Conservation (phyloP, 495 filamentous ascomycete genomes). For the Parathielavia hyrcaniae region DNA sequence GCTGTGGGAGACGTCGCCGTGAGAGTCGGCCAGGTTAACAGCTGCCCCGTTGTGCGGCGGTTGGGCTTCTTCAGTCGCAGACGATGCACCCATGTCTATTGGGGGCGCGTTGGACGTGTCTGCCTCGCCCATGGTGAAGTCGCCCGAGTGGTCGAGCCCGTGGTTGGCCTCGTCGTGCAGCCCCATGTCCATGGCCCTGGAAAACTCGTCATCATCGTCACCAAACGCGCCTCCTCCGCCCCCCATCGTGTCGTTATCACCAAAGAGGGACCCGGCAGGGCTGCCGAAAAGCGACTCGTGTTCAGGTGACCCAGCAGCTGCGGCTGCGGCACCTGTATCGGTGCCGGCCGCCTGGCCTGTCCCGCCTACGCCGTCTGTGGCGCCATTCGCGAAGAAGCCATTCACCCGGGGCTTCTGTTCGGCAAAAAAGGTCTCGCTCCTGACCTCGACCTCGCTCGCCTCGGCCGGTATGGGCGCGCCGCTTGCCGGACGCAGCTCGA, state of each 20-base stretch:
- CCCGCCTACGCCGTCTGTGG: slow-evolving; percentile 14
- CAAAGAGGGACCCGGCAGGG: slow-evolving; percentile 52
- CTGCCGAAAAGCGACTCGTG: slow-evolving; percentile 66
- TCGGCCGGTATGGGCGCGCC: slow-evolving; percentile 67
- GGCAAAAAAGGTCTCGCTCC: slow-evolving; percentile 56
- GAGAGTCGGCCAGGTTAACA: slow-evolving; percentile 1
- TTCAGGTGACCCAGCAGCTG: slow-evolving; percentile 55
- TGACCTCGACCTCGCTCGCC: slow-evolving; percentile 50
- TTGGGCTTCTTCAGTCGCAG: not conserved
- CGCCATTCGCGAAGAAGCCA: slow-evolving; percentile 39
- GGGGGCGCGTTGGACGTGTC: slow-evolving; percentile 10
- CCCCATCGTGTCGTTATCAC: slow-evolving; percentile 53
- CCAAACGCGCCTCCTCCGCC: slow-evolving; percentile 58
- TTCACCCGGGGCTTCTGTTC: slow-evolving; percentile 48
- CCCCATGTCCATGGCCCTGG: slow-evolving; percentile 62
- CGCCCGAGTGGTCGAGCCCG: slow-evolving; percentile 45
- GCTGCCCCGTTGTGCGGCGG: slow-evolving; percentile 1
- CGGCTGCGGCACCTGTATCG: slow-evolving; percentile 15
- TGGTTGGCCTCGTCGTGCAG: slow-evolving; percentile 29
- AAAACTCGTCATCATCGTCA: slow-evolving; percentile 85
- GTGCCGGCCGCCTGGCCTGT: not conserved
- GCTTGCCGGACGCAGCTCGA: slow-evolving; percentile 78
- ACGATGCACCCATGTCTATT: not conserved
- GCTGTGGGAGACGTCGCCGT: slow-evolving; percentile 12
- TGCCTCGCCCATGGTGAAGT: slow-evolving; percentile 36